A percentile compares a stretch with the other conserved stretches of the same genome.
Evolutionary conservation across 2,329 filamentous ascomycete genomes (phyloP).

Genomic region (Aspergillus uvarum): DNA sequence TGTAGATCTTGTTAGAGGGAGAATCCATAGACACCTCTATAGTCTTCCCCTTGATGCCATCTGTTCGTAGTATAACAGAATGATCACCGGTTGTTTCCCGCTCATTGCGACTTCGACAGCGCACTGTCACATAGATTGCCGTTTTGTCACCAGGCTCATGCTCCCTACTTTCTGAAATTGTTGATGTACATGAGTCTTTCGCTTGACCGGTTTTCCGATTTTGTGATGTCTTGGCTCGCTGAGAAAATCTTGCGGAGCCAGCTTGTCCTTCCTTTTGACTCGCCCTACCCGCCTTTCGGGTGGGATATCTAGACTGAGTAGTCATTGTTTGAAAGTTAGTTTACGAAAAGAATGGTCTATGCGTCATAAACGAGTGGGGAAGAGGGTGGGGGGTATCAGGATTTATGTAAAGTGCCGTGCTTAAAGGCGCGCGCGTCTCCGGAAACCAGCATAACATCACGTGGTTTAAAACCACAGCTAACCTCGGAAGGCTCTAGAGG

Average conservation of each 20-base stretch:
- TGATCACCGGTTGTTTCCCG: slow-evolving; percentile 93
- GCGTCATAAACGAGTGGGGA: background rate
- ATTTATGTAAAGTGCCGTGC: background rate
- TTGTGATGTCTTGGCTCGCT: too few relatives aligned
- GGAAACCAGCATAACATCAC: background rate
- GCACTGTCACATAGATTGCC: slow-evolving; percentile 96
- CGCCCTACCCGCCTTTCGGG: too few relatives aligned
- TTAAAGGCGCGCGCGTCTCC: background rate
- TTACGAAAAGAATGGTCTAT: background rate
- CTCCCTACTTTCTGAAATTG: slow-evolving; percentile 44
- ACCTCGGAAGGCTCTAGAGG: background rate
- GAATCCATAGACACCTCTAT: slow-evolving; percentile 90
- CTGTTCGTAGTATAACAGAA: slow-evolving; percentile 82
- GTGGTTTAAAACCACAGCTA: background rate
- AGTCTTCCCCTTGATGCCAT: slow-evolving; percentile 80
- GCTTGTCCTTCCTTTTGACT: too few relatives aligned
- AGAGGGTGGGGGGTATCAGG: background rate
- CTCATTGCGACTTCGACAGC: slow-evolving; percentile 88
- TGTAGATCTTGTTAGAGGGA: slow-evolving; percentile 92
- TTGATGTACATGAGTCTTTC: too few relatives aligned
- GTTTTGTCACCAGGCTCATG: slow-evolving; percentile 72
- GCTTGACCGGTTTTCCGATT: too few relatives aligned
- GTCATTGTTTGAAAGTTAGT: background rate
- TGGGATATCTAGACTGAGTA: too few relatives aligned
- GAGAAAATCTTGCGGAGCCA: too few relatives aligned